Conservation (phyloP, 208 protist genomes). For the Acanthamoeba royreba region DNA sequence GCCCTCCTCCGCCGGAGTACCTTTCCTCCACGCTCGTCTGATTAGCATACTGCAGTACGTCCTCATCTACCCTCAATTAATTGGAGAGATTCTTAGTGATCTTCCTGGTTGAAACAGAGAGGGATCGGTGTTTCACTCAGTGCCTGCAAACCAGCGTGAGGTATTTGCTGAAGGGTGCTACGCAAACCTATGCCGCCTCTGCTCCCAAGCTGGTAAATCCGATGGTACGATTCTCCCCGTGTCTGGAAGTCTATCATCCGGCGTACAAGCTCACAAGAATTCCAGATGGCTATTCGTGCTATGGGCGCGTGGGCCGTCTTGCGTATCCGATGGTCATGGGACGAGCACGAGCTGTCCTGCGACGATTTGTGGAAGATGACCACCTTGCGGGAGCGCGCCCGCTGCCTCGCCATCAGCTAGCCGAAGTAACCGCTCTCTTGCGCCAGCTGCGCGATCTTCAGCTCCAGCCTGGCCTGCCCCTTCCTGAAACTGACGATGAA, state of each 20-base stretch:
- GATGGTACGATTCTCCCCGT: not conserved
- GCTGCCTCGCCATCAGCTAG: conserved; percentile 35
- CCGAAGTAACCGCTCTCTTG: not conserved
- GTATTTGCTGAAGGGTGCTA: conserved; percentile 33
- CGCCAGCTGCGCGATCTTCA: not conserved
- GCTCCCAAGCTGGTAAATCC: not conserved
- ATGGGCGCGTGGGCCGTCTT: not conserved
- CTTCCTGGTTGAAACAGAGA: not conserved
- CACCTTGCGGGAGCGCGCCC: not conserved
- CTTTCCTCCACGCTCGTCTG: not conserved
- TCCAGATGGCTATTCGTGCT: conserved; percentile 3
- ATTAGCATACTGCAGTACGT: not conserved
- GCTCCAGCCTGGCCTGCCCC: not conserved
- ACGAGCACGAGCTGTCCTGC: not conserved
- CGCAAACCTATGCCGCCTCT: not conserved
- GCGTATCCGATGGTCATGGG: conserved; percentile 35
- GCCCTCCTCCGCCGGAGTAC: not conserved
- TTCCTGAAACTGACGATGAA: not conserved
- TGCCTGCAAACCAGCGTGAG: not conserved
- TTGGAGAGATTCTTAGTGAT: not conserved
- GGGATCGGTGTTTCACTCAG: conserved; percentile 22
- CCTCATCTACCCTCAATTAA: not conserved
- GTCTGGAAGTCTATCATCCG: not conserved
- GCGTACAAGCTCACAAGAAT: not conserved
- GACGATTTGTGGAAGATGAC: conserved; percentile 30